Conservation (phyloP, 1,284 basidiomycete genomes). For the Mycosarcoma mackinlayi region DNA sequence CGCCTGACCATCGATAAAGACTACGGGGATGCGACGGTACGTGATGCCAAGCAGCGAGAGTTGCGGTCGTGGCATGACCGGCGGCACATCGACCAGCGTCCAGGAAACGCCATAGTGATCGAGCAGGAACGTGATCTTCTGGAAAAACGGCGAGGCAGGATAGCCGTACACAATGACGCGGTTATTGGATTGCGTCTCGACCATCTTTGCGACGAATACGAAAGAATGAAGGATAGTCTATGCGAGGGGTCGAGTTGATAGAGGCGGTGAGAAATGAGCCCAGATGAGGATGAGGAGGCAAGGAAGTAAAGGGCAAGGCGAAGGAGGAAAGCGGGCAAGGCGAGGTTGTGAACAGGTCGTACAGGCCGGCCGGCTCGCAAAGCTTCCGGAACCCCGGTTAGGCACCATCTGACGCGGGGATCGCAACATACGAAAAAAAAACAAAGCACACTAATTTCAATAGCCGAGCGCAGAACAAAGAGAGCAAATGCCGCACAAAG, state of each 20-base stretch:
- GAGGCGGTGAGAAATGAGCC: no score
- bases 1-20: conserved; percentile 41
- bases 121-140: conserved; percentile 37
- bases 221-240: no score
- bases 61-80: conserved; percentile 39
- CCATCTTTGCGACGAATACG: conserved; percentile 7
- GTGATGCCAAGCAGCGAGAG: conserved; percentile 43
- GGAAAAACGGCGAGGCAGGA: conserved; percentile 41
- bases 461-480: conserved; percentile 10
- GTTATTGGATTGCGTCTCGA: conserved; percentile 13
- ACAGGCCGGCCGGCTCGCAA: not conserved
- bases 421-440: no score
- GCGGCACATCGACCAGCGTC: conserved; percentile 34
- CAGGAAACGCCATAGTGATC: conserved; percentile 41
- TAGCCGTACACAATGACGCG: conserved; percentile 50
- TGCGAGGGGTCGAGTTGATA: no score
- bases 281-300: no score
- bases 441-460: not conserved
- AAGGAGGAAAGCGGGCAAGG: not conserved
- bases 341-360: not conserved
- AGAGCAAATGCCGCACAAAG: conserved; percentile 12
- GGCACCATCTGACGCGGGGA: no score
- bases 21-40: conserved; percentile 46
- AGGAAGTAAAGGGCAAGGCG: no score
- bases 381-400: conserved; percentile 14